Evolutionary conservation across 176 grass and related monocot genomes (phyloP).

Genomic region (Oryza australiensis): DNA sequence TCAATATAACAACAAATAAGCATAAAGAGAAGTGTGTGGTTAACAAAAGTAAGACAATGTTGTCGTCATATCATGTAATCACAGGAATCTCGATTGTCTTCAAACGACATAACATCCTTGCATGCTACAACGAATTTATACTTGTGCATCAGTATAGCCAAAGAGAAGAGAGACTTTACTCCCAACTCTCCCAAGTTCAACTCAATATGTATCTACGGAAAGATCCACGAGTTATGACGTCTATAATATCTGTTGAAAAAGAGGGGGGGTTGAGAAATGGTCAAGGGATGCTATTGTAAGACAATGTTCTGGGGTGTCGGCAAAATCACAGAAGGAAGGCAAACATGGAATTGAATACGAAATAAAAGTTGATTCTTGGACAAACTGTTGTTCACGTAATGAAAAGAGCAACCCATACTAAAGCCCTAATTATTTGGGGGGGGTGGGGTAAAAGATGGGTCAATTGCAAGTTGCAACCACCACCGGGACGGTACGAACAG

Average conservation of each 20-base stretch:
- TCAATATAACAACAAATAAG: not conserved
- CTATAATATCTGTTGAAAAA: not conserved
- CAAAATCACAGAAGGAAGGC: not conserved
- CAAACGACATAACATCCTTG: not conserved
- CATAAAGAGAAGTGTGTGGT: not conserved
- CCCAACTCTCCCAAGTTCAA: not conserved
- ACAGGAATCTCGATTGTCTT: not conserved
- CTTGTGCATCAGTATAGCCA: not conserved
- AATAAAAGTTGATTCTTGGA: not conserved
- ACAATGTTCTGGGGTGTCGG: not conserved
- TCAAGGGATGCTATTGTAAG: not conserved
- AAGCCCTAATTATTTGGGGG: constrained; percentile 39
- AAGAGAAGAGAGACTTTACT: not conserved
- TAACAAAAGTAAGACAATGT: not conserved
- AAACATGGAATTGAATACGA: constrained; percentile 3
- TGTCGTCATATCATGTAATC: constrained; percentile 4
- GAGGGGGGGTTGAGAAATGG: not conserved
- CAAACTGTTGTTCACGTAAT: not conserved
- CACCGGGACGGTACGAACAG: constrained; percentile 31
- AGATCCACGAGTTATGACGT: not conserved
- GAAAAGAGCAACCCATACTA: constrained; percentile 12
- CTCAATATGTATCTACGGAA: not conserved
- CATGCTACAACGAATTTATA: not conserved
- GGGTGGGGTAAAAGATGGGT: constrained; percentile 30
- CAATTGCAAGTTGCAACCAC: constrained; percentile 34